These are phyloP conservation scores for Medicago ruthenica DNA, from an alignment of 306 rosid species.

Conservation along the genomic window DNA sequence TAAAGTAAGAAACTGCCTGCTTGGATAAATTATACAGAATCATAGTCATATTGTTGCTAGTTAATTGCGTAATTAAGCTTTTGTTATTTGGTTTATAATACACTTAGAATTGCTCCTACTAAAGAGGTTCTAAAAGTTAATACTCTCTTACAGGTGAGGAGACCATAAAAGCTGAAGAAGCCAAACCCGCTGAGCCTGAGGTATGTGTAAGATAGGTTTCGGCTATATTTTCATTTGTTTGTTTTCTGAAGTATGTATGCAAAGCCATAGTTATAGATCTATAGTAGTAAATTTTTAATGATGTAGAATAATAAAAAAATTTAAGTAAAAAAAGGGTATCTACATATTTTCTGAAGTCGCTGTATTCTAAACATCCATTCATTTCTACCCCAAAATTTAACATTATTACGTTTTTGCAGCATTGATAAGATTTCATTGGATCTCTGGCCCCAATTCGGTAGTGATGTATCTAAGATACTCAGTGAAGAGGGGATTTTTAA, in stretches of 20 bases:
- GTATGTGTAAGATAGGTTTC: conserved; percentile 44
- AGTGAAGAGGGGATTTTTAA: conserved; percentile 45
- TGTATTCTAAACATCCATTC: not conserved
- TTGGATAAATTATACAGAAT: conserved; percentile 1
- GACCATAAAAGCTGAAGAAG: conserved; percentile 68
- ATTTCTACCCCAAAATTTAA: conserved; percentile 8
- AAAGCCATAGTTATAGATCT: not conserved
- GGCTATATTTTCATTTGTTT: conserved; percentile 8
- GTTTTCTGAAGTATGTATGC: conserved; percentile 8
- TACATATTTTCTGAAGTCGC: conserved; percentile 22
- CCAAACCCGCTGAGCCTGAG: conserved; percentile 74
- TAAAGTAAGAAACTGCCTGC: conserved; percentile 8
- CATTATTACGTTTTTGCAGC: conserved; percentile 53
- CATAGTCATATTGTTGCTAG: conserved; percentile 18
- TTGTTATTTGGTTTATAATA: conserved; percentile 11
- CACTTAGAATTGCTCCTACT: conserved; percentile 13
- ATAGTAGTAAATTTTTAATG: not conserved
- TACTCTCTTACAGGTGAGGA: conserved; percentile 77
- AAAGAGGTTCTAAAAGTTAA: conserved; percentile 1
- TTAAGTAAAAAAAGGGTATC: not conserved
- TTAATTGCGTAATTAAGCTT: conserved; percentile 30
- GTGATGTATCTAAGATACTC: conserved; percentile 46
- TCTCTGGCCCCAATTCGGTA: conserved; percentile 46
- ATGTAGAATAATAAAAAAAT: not conserved
- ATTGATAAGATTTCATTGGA: conserved; percentile 48